Evolutionary conservation across 352 stramenopile genomes (phyloP), one percentile per base, ranked within the genome.

Genomic region (Phytophthora citrophthora): DNA sequence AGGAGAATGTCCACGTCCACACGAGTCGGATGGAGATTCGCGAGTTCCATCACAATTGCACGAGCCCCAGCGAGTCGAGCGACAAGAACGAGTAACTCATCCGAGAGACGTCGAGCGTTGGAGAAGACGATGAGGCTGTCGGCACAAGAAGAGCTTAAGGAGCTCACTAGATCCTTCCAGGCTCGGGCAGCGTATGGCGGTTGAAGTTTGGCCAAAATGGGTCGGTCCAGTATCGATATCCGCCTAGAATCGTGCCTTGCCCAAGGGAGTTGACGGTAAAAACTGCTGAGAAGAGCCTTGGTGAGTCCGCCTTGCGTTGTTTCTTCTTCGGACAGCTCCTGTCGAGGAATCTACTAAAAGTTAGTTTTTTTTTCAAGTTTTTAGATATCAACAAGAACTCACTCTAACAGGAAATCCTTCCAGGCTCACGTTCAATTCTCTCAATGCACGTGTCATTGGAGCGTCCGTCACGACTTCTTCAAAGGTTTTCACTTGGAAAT

Each of bases 41-140:
- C 60, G 4, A 90, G 64, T 52, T 90, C 81, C 68, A 86, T 81
- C 3, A 86, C 51, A 5, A 85, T 57, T 1, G 78, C 68, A 5
- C 64, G 64, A 2, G 72, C 66, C 13, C 76, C 74, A 20, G 72
- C 70, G 7, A 83, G 23, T 5, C 74, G 66, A 32, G 78, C 69
- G 10, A 63, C 72, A 27, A 71, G 52, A 11, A 85, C 58, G 1
- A 86, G 51, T 5, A 79, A 12, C 27, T 73, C 29, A 41, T 88
- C 78, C 1, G 63, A 61, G 6, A 57, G 8, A 13, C 54, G 72
- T 15, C 70, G 64, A 3, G 78, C 77, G 36, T 88, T 90, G 13
- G 65, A 68, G 31, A 87, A 81, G 7, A 85, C 56, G n/a, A 87
- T 47, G 40, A 90, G 45, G 2, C 77, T 78, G 13, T 70, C 54